These are phyloP conservation scores for Suillus brevipes DNA, from an alignment of 768 basidiomycete genomes.

Conservation along the genomic window DNA sequence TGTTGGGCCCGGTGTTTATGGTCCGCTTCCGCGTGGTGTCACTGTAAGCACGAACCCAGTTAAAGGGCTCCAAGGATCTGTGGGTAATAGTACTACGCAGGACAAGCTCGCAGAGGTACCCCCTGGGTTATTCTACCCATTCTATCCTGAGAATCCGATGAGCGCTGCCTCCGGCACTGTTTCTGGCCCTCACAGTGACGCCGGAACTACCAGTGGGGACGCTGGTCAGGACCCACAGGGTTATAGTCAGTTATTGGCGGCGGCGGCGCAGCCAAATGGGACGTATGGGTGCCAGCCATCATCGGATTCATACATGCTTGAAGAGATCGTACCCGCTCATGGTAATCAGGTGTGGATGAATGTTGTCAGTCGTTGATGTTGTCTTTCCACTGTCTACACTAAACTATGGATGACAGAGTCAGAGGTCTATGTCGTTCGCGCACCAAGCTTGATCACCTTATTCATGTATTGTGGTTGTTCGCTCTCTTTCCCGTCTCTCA, in stretches of 20 bases:
- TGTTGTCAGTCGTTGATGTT: conserved; percentile 38
- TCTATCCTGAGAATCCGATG: conserved; percentile 60
- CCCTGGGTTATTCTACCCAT: conserved; percentile 71
- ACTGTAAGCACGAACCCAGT: conserved; percentile 32
- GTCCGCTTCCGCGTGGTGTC: conserved; percentile 21
- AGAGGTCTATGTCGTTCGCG: neutral
- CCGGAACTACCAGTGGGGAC: conserved; percentile 19
- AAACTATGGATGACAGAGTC: neutral
- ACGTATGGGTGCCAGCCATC: conserved; percentile 55
- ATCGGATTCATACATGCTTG: conserved; percentile 67
- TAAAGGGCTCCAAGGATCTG: conserved; percentile 26
- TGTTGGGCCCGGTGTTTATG: conserved; percentile 27
- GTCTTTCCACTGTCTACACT: neutral
- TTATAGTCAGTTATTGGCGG: conserved; percentile 57
- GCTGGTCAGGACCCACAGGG: conserved; percentile 33
- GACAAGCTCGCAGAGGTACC: conserved; percentile 65
- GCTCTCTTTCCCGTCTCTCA: neutral
- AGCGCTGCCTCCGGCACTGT: conserved; percentile 17
- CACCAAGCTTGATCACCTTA: conserved; percentile 14
- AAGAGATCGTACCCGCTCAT: conserved; percentile 55
- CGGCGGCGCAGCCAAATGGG: conserved; percentile 55
- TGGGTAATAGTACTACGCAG: conserved; percentile 24
- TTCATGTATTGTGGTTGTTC: neutral
- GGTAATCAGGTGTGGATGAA: conserved; percentile 43
- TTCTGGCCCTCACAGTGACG: conserved; percentile 20